Percentiles rank a stretch among this genome's conserved stretches.
These are phyloP conservation scores for Botrytis squamosa DNA, from an alignment of 2,329 filamentous ascomycete species.

Conservation along the genomic window DNA sequence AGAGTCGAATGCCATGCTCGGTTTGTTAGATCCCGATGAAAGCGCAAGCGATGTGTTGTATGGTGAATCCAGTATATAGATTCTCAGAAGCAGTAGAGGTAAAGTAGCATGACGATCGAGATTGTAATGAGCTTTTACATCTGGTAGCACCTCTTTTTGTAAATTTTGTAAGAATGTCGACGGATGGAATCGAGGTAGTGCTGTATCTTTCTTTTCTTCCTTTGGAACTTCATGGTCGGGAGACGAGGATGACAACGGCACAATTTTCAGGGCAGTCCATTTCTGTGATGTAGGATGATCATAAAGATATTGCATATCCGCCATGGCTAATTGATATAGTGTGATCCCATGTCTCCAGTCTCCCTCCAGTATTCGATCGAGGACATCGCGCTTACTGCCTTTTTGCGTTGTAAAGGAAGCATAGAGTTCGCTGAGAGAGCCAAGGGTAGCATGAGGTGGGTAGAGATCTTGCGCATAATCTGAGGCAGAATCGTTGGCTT, in stretches of 20 bases:
- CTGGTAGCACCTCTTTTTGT: constrained; percentile 69
- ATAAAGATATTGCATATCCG: constrained; percentile 65
- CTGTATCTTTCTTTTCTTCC: constrained; percentile 44
- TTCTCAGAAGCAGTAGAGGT: constrained; percentile 72
- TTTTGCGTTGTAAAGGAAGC: constrained; percentile 56
- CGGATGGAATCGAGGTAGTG: constrained; percentile 72
- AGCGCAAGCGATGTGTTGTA: constrained; percentile 64
- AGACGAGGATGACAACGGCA: constrained; percentile 45
- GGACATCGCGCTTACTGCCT: constrained; percentile 61
- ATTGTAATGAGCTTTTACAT: constrained; percentile 82
- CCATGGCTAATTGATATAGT: constrained; percentile 66
- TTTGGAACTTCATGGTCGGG: constrained; percentile 24
- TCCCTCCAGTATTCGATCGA: constrained; percentile 64
- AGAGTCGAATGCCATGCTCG: constrained; percentile 50
- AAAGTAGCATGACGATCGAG: constrained; percentile 68
- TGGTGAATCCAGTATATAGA: constrained; percentile 77
- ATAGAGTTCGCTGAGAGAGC: constrained; percentile 67
- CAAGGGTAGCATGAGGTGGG: constrained; percentile 62
- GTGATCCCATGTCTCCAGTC: constrained; percentile 66
- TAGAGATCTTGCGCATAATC: constrained; percentile 66
- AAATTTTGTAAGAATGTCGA: constrained; percentile 76
- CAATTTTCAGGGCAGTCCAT: constrained; percentile 62
- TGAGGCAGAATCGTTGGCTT: constrained; percentile 45
- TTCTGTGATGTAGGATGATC: constrained; percentile 62
- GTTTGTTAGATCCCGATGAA: constrained; percentile 27